phyloP scores from a whole-genome alignment of 2,329 filamentous ascomycete genomes.

The Parasarocladium wereldwijsianum region DNA sequence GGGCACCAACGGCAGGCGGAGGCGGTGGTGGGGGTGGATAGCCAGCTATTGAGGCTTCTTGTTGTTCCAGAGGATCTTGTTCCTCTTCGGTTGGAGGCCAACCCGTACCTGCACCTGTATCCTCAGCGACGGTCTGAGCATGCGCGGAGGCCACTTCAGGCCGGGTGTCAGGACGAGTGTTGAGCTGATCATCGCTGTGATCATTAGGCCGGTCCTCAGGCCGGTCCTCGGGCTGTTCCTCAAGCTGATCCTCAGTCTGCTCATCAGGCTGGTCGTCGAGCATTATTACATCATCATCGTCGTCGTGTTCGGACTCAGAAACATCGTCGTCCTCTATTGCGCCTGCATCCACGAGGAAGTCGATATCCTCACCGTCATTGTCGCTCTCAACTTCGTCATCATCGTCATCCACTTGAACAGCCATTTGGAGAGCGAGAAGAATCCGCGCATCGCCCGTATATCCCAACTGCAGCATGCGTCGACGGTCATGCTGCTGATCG shows the following conservation, averaged over 20 bases:
- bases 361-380: conserved; percentile 20
- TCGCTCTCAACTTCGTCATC: conserved; percentile 18
- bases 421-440: conserved; percentile 21
- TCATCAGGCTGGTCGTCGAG: conserved; percentile 32
- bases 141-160: too few species aligned
- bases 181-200: too few species aligned
- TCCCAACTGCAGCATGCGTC: conserved; percentile 11
- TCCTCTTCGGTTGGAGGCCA: conserved; percentile 30
- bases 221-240: too few species aligned
- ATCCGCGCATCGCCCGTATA: conserved; percentile 19
- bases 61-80: conserved; percentile 56
- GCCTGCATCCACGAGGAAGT: conserved; percentile 19
- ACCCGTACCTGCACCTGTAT: background rate
- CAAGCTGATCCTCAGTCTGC: conserved; percentile 35
- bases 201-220: too few species aligned
- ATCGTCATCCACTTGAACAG: conserved; percentile 15
- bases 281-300: conserved; percentile 45
- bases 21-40: conserved; percentile 53
- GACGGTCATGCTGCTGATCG: conserved; percentile 28
- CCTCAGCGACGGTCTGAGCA: background rate
- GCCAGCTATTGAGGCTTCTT: conserved; percentile 65
- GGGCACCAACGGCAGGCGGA: conserved; percentile 36
- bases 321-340: conserved; percentile 43
- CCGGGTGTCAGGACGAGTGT: too few species aligned
- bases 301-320: conserved; percentile 41